phyloP scores from a whole-genome alignment of 202 grass and related monocot genomes.

The Musa balbisiana region DNA sequence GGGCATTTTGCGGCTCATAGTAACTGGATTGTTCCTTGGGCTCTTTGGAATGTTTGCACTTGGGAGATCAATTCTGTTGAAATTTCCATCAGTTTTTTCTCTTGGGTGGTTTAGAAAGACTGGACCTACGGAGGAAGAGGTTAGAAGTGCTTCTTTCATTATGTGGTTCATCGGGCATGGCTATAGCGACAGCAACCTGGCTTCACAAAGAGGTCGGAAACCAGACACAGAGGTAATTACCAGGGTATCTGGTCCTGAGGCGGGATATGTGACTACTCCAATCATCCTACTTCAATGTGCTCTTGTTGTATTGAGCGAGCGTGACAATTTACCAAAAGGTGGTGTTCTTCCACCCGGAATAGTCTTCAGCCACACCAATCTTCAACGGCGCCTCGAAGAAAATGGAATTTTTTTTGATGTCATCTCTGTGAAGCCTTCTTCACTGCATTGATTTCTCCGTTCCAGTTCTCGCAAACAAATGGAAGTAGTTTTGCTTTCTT shows the following conservation, averaged over 20 bases:
- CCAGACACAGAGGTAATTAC: slow-evolving; percentile 67
- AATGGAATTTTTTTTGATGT: slow-evolving; percentile 66
- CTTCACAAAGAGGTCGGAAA: slow-evolving; percentile 34
- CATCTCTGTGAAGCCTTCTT: slow-evolving; percentile 26
- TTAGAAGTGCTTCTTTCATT: slow-evolving; percentile 62
- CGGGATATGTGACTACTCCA: slow-evolving; percentile 64
- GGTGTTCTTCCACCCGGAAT: slow-evolving; percentile 55
- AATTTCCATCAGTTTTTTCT: slow-evolving; percentile 69
- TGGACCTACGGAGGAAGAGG: slow-evolving; percentile 69
- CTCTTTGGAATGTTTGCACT: slow-evolving; percentile 47
- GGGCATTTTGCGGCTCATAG: slow-evolving; percentile 27
- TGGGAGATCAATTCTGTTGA: slow-evolving; percentile 62
- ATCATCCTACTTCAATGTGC: slow-evolving; percentile 72
- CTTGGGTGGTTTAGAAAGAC: slow-evolving; percentile 51
- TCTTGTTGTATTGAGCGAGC: slow-evolving; percentile 54
- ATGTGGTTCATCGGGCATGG: slow-evolving; percentile 72
- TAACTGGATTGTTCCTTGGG: slow-evolving; percentile 50
- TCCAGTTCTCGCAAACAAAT: neutral
- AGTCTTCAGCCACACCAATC: slow-evolving; percentile 62
- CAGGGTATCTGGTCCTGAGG: slow-evolving; percentile 64
- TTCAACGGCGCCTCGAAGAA: slow-evolving; percentile 59
- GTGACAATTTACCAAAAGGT: slow-evolving; percentile 56
- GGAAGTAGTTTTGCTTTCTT: neutral
- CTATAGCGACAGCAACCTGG: slow-evolving; percentile 30
- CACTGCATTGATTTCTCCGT: neutral